A percentile compares a stretch with the other conserved stretches of the same genome.
Conservation (phyloP, 176 grass and related monocot species). For the Aegilops tauschii region DNA sequence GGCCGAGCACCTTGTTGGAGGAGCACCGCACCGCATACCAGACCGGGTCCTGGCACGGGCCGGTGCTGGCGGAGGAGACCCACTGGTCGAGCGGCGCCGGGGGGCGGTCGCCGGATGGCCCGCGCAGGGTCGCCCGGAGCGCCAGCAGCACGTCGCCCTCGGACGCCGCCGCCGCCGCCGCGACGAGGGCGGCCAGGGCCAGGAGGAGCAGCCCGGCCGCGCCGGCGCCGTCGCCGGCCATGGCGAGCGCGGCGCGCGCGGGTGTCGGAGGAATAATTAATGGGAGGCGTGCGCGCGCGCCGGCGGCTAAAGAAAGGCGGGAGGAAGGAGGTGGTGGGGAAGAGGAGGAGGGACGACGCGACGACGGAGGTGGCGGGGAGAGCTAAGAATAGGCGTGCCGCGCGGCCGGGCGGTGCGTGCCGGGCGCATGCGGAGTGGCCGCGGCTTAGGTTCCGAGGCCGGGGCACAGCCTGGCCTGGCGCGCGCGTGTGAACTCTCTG, state of each 20-base stretch:
- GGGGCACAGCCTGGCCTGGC: not conserved
- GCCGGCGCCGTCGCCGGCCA: constrained; percentile 51
- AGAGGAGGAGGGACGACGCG: constrained; percentile 5
- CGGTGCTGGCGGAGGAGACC: not conserved
- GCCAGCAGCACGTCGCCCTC: constrained; percentile 35
- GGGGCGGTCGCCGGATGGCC: not conserved
- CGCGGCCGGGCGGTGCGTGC: not conserved
- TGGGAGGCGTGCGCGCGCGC: constrained; percentile 25
- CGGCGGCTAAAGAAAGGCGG: constrained; percentile 31
- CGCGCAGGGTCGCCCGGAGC: constrained; percentile 38
- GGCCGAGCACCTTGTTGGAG: constrained; percentile 28
- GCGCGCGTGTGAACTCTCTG: not conserved
- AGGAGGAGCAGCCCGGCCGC: constrained; percentile 20
- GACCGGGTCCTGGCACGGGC: not conserved
- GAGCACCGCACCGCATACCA: constrained; percentile 38
- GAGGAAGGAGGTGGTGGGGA: constrained; percentile 4
- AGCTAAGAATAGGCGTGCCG: constrained; percentile 43
- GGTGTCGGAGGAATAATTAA: not conserved
- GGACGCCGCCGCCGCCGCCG: not conserved
- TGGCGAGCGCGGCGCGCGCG: constrained; percentile 21
- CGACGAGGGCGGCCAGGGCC: constrained; percentile 15
- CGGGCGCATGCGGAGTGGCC: not conserved
- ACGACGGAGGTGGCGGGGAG: constrained; percentile 19
- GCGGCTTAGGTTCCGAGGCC: constrained; percentile 18
- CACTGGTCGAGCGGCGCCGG: constrained; percentile 22